phyloP scores from a whole-genome alignment of 345 rosid species.

The Ricinus communis region DNA sequence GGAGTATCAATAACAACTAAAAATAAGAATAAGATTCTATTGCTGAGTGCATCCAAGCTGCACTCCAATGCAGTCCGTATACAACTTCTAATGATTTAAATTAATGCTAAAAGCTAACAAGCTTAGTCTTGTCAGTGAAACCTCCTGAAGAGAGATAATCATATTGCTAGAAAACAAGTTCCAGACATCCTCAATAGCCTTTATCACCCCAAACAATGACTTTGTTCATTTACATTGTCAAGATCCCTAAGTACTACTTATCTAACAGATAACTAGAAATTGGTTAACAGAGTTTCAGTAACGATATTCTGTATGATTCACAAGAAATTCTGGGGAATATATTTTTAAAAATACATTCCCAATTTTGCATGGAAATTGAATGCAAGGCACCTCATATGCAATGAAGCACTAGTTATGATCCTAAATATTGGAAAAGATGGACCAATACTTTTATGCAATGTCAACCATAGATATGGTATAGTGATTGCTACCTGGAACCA shows the following conservation, averaged over 20 bases:
- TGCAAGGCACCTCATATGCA: neutral
- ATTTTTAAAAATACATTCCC: neutral
- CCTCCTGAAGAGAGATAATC: no score
- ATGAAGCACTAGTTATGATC: neutral
- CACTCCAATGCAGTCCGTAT: no score
- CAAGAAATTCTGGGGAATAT: neutral
- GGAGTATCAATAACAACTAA: neutral
- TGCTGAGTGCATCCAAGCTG: no score
- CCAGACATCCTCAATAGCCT: neutral
- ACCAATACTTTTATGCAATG: neutral
- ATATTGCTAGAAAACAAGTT: neutral
- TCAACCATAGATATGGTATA: neutral
- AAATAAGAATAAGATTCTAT: neutral
- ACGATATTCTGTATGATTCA: neutral
- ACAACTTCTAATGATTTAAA: no score
- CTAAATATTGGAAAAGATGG: neutral
- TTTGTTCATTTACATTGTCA: neutral
- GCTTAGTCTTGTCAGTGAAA: neutral
- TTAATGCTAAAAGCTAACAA: neutral
- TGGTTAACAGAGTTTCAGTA: neutral
- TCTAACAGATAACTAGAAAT: neutral
- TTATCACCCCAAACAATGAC: neutral
- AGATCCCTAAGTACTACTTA: neutral
- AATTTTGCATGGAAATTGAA: neutral
- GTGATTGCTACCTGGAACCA: conserved; percentile 76